Evolutionary conservation across 768 basidiomycete genomes (phyloP).

Genomic region (Clitopilus hobsonii): DNA sequence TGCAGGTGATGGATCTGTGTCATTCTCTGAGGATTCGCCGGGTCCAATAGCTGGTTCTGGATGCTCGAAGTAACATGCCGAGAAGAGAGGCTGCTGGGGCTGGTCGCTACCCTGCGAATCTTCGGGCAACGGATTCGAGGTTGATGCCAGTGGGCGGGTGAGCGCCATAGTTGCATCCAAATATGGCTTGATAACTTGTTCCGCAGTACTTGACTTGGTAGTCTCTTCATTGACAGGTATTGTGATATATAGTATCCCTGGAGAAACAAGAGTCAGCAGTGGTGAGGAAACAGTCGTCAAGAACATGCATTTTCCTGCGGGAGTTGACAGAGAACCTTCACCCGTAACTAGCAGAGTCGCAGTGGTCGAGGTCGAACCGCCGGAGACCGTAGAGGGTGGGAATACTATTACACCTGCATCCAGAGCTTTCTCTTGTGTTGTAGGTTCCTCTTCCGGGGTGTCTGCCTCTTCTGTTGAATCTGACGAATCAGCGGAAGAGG

Average conservation of each 20-base stretch:
- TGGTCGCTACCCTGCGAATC: no score
- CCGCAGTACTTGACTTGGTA: conserved; percentile 21
- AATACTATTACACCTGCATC: conserved; percentile 75
- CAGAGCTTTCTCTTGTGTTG: conserved; percentile 17
- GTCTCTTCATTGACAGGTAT: conserved; percentile 35
- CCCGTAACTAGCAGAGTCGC: conserved; percentile 68
- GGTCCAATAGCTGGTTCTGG: conserved; percentile 7
- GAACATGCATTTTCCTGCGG: conserved; percentile 65
- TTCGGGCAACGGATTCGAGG: no score
- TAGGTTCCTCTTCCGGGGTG: conserved; percentile 16
- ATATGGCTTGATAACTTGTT: conserved; percentile 51
- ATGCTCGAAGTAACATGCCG: conserved; percentile 51
- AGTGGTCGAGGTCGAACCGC: conserved; percentile 42
- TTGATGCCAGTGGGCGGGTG: conserved; percentile 3
- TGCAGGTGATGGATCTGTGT: background rate
- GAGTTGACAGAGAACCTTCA: conserved; percentile 69
- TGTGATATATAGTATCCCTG: conserved; percentile 59
- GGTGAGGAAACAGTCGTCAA: no score
- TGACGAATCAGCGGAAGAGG: conserved; percentile 3
- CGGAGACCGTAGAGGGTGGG: conserved; percentile 58
- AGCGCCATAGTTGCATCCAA: conserved; percentile 42
- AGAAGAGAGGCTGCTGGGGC: conserved; percentile 51
- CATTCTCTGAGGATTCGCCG: conserved; percentile 4
- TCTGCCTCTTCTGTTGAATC: conserved; percentile 15
- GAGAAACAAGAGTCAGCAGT: conserved; percentile 1